Base-by-base conservation (phyloP, 139 green algal species). In the Picochlorum sp. region DNA sequence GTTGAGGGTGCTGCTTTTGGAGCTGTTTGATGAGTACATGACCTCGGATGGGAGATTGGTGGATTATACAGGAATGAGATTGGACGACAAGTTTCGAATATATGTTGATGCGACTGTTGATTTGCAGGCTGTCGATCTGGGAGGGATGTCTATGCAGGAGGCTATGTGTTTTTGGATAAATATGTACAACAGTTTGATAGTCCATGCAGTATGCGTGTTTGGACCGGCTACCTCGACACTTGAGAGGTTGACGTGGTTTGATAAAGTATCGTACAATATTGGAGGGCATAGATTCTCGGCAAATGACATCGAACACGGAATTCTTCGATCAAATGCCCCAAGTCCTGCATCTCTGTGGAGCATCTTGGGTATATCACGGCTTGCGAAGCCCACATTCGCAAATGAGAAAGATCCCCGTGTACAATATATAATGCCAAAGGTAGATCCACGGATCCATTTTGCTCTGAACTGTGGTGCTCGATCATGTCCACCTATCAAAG, bases 391-490 rank as follows among this genome's bases (percentile, higher is more conserved):
- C 2, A 72, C 74, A 26, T 88, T 86, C 60, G 75, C 74, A n/a
- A 6, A 47, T 11, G 49, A 37, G 14, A 24, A 54, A 54, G 83
- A 90, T 63, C 78, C 81, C 1, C 67, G 81, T 6, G 37, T 55
- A 15, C 23, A 24, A 6, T 76, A 81, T 67, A 59, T 64, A 18
- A 62, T 90, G 18, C 13, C 44, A 0, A 80, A 77, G 0, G 6
- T 88, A 23, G 92, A 98, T 69, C 72, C 87, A 2, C 81, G 92
- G 41, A 92, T 98, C 52, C 92, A 98, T 78, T 97, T 97, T 81
- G 89, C 88, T 31, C 85, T 98, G 34, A 87, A 94, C 57, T 97
- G 92, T 67, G 92, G 92, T 23, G 92, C 92, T 47, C 84, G 84
- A 68, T 90, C 68, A 16, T 97, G 92, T 76, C 92, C 92, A 11